Evolutionary conservation across 306 rosid genomes (phyloP).

Genomic region (Gastrolobium bilobum): DNA sequence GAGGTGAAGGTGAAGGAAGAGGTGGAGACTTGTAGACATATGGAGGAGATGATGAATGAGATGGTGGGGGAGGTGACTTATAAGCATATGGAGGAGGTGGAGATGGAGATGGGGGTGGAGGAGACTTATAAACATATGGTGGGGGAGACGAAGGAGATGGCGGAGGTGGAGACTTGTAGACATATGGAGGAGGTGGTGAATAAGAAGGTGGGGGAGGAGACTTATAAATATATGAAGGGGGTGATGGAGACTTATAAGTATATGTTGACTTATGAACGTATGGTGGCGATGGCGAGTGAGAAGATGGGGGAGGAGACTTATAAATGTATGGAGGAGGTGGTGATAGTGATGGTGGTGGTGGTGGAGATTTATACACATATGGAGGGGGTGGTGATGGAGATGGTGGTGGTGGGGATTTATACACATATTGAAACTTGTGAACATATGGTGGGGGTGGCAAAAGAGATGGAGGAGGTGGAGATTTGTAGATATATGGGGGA

Average conservation of each 20-base stretch:
- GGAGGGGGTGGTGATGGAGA: not conserved
- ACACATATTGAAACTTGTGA: not conserved
- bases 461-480: not conserved
- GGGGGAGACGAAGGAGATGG: conserved; percentile 27
- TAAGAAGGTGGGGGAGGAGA: conserved; percentile 25
- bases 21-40: conserved; percentile 41
- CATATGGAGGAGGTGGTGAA: conserved; percentile 5
- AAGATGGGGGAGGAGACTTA: conserved; percentile 11
- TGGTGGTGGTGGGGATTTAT: conserved; percentile 28
- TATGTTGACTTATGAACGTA: not conserved
- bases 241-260: not conserved
- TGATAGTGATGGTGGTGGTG: conserved; percentile 31
- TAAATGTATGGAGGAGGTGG: conserved; percentile 22
- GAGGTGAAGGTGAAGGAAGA: not conserved
- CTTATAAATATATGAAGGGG: not conserved
- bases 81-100: conserved; percentile 4
- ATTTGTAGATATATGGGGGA: not conserved
- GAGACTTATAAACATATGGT: not conserved
- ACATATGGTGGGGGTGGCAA: conserved; percentile 5
- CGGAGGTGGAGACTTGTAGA: conserved; percentile 32
- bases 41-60: not conserved
- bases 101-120: conserved; percentile 21
- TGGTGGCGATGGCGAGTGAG: not conserved
- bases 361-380: conserved; percentile 3
- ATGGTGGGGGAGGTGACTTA: conserved; percentile 14